These are phyloP conservation scores for Cercospora nicotianae DNA, from an alignment of 2,329 filamentous ascomycete genomes.

Conservation along the genomic window DNA sequence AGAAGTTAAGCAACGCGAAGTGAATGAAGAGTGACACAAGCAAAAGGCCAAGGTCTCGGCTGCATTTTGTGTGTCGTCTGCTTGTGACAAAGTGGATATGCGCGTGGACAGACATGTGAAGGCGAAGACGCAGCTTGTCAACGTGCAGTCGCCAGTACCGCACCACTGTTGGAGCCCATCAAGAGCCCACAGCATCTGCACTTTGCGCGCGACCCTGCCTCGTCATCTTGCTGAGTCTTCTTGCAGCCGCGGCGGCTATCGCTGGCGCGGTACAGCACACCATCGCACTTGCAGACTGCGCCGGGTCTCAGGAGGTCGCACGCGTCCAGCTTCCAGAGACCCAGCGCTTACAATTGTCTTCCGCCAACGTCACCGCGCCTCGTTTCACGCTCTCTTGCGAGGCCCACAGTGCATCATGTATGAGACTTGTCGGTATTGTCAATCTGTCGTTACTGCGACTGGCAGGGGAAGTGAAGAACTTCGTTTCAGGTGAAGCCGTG, in stretches of 20 bases:
- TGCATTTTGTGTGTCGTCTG: neutral
- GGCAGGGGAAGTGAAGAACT: neutral
- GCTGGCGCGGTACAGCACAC: neutral
- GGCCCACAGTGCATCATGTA: neutral
- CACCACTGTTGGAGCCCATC: neutral
- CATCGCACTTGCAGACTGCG: neutral
- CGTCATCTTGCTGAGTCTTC: neutral
- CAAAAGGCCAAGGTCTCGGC: slow-evolving; percentile 2
- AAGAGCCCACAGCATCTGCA: neutral
- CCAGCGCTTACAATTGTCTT: neutral
- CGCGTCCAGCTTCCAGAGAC: neutral
- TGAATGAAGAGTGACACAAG: slow-evolving; percentile 6
- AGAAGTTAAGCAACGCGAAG: neutral
- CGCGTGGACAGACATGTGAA: neutral
- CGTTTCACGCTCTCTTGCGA: neutral
- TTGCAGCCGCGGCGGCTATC: slow-evolving; percentile 4
- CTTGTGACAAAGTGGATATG: neutral
- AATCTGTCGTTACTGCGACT: neutral
- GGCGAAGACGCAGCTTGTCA: neutral
- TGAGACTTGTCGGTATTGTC: neutral
- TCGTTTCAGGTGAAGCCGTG: neutral
- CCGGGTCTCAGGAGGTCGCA: neutral
- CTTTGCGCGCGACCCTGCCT: neutral
- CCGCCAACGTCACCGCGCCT: neutral
- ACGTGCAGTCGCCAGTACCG: neutral